Evolutionary conservation across 2,329 filamentous ascomycete species (phyloP), one percentile per base, ranked within the genome.

Genomic region (Aspergillus neoniger): DNA sequence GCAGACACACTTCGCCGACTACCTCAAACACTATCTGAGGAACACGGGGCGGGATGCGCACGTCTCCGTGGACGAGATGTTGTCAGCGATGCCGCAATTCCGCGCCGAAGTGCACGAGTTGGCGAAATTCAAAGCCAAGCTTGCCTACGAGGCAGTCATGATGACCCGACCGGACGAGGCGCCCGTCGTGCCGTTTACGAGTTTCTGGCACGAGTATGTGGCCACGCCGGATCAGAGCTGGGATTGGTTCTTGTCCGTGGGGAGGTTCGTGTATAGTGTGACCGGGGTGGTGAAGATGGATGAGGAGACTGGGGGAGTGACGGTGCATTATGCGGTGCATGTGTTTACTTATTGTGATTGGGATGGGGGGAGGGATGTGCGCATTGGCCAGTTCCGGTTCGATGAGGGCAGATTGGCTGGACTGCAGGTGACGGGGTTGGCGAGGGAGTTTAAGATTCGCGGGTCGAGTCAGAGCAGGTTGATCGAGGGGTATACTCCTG

Each of bases 161-260:
- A 41, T 36, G 23, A 23, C 41, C 12, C 39, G 28, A 4, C 4
- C 28, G 14, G 1, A 30, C 17, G n/a, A 36, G 39, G 10, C 32
- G 12, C 32, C 32, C 12, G 32, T 36, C 15, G 39, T 55, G 15
- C 15, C 28, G n/a, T 58, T 58, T 23, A 52, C 19, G 10, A 58
- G 56, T 38, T 44, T 44, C 48, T 58, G 56, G 56, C 48, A 58
- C 23, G 50, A 58, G 17, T 58, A 53, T 23, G 8, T 12, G 12
- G 41, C 49, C n/a, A 53, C 49, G 25, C 23, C 38, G n/a, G 56
- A 58, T 12, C 32, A 58, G 41, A 52, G 49, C 39, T 58, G 56
- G 56, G 56, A 58, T 17, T 58, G 56, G 56, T 53, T 38, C 19
- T 41, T 58, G 8, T 39, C 49, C 1, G 17, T 58, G 28, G 56